Evolutionary conservation across 257 asterid genomes (phyloP), one percentile per base, ranked within the genome.

Genomic region (Gentiana macrophylla): DNA sequence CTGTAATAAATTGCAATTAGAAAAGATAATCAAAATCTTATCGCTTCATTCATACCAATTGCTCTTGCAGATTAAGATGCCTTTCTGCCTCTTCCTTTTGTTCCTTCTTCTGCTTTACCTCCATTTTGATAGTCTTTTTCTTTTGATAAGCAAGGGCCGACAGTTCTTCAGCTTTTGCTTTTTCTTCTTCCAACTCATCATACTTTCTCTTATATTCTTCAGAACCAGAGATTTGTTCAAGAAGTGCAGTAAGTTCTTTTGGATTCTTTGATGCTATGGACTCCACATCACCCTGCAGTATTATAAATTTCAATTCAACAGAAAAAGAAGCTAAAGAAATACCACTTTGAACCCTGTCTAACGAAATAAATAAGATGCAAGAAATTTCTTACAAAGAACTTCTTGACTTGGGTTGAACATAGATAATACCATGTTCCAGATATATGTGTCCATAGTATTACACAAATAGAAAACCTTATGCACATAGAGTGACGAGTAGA

Each of bases 61-160:
- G 82, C 52, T 80, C 88, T 74, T 91, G 98, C 81, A 87, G 75
- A 53, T 77, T 84, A 60, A 87, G 72, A 77, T 91, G 98, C 72
- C 77, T 91, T 74, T 91, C 98, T 38, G 98, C 96, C 80, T 87
- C 96, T 77, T 87, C 98, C 74, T 86, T 91, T 79, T 84, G 96
- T 78, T 76, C 80, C 84, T 91, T 91, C 81, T 87, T 91, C 79
- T 84, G 96, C 59, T 87, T 87, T 55, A 78, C 86, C 80, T 91
- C 96, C 46, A 79, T 76, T 34, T 83, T 77, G 61, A 87, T 80
- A 45, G 95, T 78, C 73, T 83, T 91, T 77, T 83, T 91, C 80
- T 77, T 87, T 69, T 91, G 98, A 74, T 84, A 86, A 70, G 95
- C 95, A 65, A 91, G 95, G 52, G 94, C 95, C 33, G 94, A 86